These are phyloP conservation scores for Aspergillus thermomutatus DNA, from an alignment of 2,329 filamentous ascomycete genomes.

Conservation along the genomic window DNA sequence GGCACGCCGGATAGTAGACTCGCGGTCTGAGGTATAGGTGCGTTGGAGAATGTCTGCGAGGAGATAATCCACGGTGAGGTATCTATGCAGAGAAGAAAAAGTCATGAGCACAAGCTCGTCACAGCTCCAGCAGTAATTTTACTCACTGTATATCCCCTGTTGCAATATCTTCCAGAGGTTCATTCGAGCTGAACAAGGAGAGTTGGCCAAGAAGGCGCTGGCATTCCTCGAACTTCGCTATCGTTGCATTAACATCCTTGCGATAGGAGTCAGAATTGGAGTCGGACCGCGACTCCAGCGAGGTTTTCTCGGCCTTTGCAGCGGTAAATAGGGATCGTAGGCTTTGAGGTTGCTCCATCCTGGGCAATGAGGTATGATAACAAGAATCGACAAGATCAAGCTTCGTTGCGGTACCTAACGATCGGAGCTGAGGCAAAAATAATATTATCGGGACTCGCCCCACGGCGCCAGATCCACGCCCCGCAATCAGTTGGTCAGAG, in stretches of 20 bases:
- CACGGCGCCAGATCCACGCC: constrained; percentile 4
- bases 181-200: constrained; percentile 86
- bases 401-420: constrained; percentile 20
- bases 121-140: not conserved
- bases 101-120: constrained; percentile 13
- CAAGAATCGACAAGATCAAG: constrained; percentile 7
- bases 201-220: constrained; percentile 65
- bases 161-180: constrained; percentile 79
- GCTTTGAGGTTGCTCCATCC: constrained; percentile 50
- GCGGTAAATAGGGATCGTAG: constrained; percentile 53
- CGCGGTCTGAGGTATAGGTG: constrained; percentile 61
- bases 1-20: constrained; percentile 59
- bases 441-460: constrained; percentile 12
- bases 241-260: constrained; percentile 63
- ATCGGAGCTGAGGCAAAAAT: constrained; percentile 13
- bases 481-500: not conserved
- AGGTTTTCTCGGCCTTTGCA: constrained; percentile 54
- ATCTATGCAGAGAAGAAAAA: constrained; percentile 41
- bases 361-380: constrained; percentile 9
- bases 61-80: constrained; percentile 73
- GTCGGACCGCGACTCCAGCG: constrained; percentile 62
- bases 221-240: constrained; percentile 71
- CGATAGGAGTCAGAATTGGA: constrained; percentile 64
- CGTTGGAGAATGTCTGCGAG: constrained; percentile 76
- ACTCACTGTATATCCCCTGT: constrained; percentile 75